A percentile compares a stretch with the other conserved stretches of the same genome.
phyloP scores from a whole-genome alignment of 2,329 filamentous ascomycete genomes.

The Microcyclosporella mali region DNA sequence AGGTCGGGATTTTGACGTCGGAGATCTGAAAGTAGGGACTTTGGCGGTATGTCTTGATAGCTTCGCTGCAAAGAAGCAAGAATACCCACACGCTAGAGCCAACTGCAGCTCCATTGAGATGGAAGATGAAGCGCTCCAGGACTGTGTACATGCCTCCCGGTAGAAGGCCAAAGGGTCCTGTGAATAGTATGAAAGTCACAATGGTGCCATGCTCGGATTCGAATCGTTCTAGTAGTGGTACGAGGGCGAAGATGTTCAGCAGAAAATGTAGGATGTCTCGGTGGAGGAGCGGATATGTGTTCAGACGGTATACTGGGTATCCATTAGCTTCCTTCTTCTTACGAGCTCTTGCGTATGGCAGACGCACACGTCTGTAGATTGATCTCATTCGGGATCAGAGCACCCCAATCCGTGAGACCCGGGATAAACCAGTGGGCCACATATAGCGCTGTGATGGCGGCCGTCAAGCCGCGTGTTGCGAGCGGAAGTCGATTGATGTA shows the following conservation, averaged over 20 bases:
- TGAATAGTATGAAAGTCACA: conserved; percentile 77
- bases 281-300: conserved; percentile 87
- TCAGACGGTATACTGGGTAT: conserved; percentile 76
- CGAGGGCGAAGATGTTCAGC: conserved; percentile 71
- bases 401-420: conserved; percentile 72
- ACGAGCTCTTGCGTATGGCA: neutral
- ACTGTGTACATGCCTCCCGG: conserved; percentile 77
- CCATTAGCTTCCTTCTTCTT: neutral
- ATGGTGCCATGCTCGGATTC: conserved; percentile 89
- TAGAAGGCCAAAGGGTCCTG: conserved; percentile 60
- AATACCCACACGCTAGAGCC: conserved; percentile 94
- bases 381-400: conserved; percentile 71
- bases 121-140: conserved; percentile 66
- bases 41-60: conserved; percentile 73
- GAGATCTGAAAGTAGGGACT: conserved; percentile 69
- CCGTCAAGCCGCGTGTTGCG: conserved; percentile 67
- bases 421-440: conserved; percentile 60
- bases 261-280: conserved; percentile 71
- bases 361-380: conserved; percentile 62
- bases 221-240: conserved; percentile 87
- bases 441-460: conserved; percentile 64
- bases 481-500: conserved; percentile 82
- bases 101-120: conserved; percentile 65
- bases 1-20: conserved; percentile 75
- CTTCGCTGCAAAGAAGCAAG: conserved; percentile 74